Conservation (phyloP, 768 basidiomycete species). For the Lactifluus piperatus region DNA sequence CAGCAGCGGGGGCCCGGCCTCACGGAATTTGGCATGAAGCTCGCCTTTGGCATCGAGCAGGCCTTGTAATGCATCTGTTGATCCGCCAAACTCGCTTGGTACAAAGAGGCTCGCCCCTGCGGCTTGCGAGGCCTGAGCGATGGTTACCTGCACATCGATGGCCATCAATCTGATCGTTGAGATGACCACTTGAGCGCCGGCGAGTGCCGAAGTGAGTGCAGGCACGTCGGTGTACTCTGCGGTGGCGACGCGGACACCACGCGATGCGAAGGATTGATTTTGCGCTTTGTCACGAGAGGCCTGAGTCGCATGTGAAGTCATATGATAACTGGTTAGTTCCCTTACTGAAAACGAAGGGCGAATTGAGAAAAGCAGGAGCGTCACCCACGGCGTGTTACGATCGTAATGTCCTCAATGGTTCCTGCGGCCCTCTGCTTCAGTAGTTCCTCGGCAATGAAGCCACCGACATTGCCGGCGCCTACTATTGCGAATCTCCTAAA, state of each 20-base stretch:
- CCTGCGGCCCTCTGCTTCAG: constrained; percentile 17
- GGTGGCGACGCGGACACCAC: constrained; percentile 10
- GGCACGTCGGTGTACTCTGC: constrained; percentile 9
- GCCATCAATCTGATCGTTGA: constrained; percentile 5
- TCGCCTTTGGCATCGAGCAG: constrained; percentile 1
- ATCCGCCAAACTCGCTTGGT: constrained; percentile 25
- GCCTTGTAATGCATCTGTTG: constrained; percentile 12
- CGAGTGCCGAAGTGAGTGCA: constrained; percentile 15
- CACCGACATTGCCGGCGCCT: constrained; percentile 18
- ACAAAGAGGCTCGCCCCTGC: constrained; percentile 19
- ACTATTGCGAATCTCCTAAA: constrained; percentile 17
- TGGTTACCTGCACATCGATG: constrained; percentile 8
- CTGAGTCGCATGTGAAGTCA: neutral
- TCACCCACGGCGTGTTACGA: constrained; percentile 18
- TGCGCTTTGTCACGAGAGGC: constrained; percentile 4
- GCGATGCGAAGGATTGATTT: constrained; percentile 3
- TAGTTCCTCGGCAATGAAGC: constrained; percentile 18
- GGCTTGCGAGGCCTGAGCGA: constrained; percentile 18
- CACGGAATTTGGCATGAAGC: constrained; percentile 11
- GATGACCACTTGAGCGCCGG: constrained; percentile 16
- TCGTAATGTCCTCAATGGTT: constrained; percentile 1
- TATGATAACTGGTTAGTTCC: neutral
- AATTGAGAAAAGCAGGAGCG: neutral
- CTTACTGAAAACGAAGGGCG: neutral
- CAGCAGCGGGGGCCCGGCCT: constrained; percentile 16